A percentile compares a stretch with the other conserved stretches of the same genome.
phyloP scores from a whole-genome alignment of 1,284 basidiomycete species.

The Amylostereum areolatum region DNA sequence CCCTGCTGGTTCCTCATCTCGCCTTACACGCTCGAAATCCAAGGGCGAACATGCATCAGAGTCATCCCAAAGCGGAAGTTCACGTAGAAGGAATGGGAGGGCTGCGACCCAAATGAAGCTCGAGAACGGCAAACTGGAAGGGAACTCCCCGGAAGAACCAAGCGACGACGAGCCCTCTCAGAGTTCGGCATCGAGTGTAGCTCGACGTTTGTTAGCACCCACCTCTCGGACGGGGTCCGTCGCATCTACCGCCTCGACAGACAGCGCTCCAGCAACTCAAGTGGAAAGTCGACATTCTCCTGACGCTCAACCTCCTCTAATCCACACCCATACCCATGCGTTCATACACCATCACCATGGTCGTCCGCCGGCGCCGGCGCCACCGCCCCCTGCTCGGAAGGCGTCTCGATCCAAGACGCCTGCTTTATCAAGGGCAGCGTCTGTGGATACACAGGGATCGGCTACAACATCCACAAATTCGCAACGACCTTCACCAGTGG shows the following conservation, averaged over 20 bases:
- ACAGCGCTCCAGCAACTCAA: slow-evolving; percentile 19
- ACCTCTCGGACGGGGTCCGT: slow-evolving; percentile 45
- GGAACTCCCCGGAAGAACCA: slow-evolving; percentile 6
- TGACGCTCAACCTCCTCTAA: slow-evolving; percentile 7
- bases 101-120: too few relatives aligned
- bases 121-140: too few relatives aligned
- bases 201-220: slow-evolving; percentile 25
- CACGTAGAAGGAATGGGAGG: too few relatives aligned
- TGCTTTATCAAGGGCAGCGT: not conserved
- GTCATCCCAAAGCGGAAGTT: too few relatives aligned
- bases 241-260: slow-evolving; percentile 31
- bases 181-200: slow-evolving; percentile 24
- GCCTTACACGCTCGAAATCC: too few relatives aligned
- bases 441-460: not conserved
- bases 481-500: slow-evolving; percentile 4
- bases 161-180: slow-evolving; percentile 20
- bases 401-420: not conserved
- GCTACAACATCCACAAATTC: not conserved
- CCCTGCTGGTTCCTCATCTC: too few relatives aligned
- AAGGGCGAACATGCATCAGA: too few relatives aligned
- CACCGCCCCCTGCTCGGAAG: not conserved
- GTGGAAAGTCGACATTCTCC: slow-evolving; percentile 16
- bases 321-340: slow-evolving; percentile 11
- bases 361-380: slow-evolving; percentile 6
- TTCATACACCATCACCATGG: slow-evolving; percentile 12